A percentile compares a stretch with the other conserved stretches of the same genome.
phyloP scores from a whole-genome alignment of 208 protist genomes.

The Trypanosoma avium region DNA sequence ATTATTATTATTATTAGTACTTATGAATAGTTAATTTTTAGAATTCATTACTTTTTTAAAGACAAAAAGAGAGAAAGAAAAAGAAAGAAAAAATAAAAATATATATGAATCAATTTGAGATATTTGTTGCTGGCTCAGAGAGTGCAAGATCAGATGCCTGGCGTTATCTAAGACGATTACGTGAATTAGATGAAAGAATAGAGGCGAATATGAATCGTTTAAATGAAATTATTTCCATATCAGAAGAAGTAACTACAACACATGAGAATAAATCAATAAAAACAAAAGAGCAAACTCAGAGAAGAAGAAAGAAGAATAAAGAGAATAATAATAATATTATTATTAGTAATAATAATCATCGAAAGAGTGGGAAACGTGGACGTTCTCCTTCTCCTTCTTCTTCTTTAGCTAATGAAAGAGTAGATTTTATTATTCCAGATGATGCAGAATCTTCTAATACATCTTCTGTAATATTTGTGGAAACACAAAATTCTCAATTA shows the following conservation, averaged over 20 bases:
- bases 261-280: no score
- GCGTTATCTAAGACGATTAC: conserved; percentile 63
- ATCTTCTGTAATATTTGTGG: conserved; percentile 10
- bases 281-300: not conserved
- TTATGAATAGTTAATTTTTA: not conserved
- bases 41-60: not conserved
- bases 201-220: conserved; percentile 52
- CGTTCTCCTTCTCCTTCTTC: conserved; percentile 1
- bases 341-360: no score
- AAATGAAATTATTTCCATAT: conserved; percentile 37
- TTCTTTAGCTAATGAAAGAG: no score
- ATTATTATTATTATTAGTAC: not conserved
- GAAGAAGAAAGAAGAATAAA: no score
- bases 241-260: no score
- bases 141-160: conserved; percentile 50
- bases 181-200: conserved; percentile 62
- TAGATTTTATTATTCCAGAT: not conserved
- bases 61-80: no score
- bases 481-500: conserved; percentile 1
- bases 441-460: not conserved
- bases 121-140: conserved; percentile 70
- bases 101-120: conserved; percentile 80
- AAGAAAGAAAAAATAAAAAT: no score
- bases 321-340: no score
- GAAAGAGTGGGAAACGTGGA: not conserved